phyloP scores from a whole-genome alignment of 164 flowering plant genomes.

The Cinnamomum micranthum region DNA sequence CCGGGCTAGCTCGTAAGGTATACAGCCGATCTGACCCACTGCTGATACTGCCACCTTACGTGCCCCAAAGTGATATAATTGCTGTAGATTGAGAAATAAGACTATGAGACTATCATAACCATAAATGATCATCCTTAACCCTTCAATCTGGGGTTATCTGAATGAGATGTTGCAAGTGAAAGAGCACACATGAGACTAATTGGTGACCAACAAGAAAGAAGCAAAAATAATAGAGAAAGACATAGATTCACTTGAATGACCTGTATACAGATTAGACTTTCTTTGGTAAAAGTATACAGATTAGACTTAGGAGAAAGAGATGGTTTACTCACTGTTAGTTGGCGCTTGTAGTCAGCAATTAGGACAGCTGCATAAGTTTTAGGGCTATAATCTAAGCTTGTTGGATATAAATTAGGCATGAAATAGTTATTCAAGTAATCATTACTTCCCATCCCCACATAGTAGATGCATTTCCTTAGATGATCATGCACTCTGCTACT shows the following conservation, averaged over 20 bases:
- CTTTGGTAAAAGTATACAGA: too few relatives aligned
- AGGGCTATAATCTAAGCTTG: slow-evolving; percentile 40
- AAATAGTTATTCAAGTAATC: slow-evolving; percentile 88
- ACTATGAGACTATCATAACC: too few relatives aligned
- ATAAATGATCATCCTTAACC: too few relatives aligned
- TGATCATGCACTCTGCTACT: slow-evolving; percentile 26
- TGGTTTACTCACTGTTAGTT: slow-evolving; percentile 44
- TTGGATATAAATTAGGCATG: slow-evolving; percentile 59
- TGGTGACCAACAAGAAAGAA: too few relatives aligned
- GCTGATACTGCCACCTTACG: slow-evolving; percentile 66
- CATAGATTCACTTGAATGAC: not conserved
- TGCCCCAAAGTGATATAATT: slow-evolving; percentile 61
- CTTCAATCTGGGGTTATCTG: too few relatives aligned
- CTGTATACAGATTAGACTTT: not conserved
- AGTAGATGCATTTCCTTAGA: slow-evolving; percentile 63
- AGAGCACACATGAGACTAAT: too few relatives aligned
- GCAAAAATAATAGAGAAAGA: not conserved
- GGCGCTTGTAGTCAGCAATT: slow-evolving; percentile 61
- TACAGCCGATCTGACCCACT: slow-evolving; percentile 86
- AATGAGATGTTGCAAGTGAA: too few relatives aligned
- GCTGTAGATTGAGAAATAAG: slow-evolving; percentile 25
- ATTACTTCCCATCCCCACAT: slow-evolving; percentile 81
- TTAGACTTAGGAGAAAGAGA: not conserved
- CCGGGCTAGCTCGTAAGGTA: slow-evolving; percentile 78
- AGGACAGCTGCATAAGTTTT: slow-evolving; percentile 54